These are phyloP conservation scores for Xylaria longipes DNA, from an alignment of 495 filamentous ascomycete genomes.

Conservation along the genomic window DNA sequence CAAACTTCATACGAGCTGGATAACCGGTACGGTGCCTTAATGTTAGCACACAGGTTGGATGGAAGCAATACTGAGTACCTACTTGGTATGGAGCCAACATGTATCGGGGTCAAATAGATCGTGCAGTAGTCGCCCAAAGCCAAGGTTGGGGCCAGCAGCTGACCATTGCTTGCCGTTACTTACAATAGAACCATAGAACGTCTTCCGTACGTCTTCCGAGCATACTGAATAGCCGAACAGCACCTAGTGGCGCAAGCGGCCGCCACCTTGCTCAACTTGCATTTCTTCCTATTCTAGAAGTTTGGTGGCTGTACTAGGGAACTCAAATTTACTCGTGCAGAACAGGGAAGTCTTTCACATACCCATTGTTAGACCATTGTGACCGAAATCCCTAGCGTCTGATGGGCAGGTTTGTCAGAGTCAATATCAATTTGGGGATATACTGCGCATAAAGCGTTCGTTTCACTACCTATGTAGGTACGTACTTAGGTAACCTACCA, in stretches of 20 bases:
- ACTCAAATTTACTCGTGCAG: conserved; percentile 1
- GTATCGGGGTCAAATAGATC: neutral
- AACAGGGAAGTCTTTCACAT: neutral
- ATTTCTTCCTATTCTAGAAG: conserved; percentile 12
- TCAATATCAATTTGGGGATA: neutral
- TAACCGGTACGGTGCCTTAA: neutral
- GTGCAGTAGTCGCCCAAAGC: conserved; percentile 7
- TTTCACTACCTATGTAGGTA: no score
- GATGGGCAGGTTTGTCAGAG: neutral
- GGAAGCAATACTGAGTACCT: neutral
- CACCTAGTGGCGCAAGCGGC: conserved; percentile 4
- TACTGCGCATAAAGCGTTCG: no score
- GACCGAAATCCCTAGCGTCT: no score
- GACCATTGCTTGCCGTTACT: conserved; percentile 10
- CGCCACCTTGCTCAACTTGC: neutral
- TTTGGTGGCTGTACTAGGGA: neutral
- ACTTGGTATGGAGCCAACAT: neutral
- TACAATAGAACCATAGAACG: neutral
- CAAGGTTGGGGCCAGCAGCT: conserved; percentile 7
- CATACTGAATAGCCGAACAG: neutral
- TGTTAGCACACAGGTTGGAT: neutral
- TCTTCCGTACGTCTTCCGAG: conserved; percentile 3
- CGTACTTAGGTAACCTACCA: no score
- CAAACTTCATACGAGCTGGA: neutral
- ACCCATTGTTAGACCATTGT: neutral